A percentile compares a stretch with the other conserved stretches of the same genome.
Evolutionary conservation across 2,329 filamentous ascomycete genomes (phyloP).

Genomic region (Alternaria sp.): DNA sequence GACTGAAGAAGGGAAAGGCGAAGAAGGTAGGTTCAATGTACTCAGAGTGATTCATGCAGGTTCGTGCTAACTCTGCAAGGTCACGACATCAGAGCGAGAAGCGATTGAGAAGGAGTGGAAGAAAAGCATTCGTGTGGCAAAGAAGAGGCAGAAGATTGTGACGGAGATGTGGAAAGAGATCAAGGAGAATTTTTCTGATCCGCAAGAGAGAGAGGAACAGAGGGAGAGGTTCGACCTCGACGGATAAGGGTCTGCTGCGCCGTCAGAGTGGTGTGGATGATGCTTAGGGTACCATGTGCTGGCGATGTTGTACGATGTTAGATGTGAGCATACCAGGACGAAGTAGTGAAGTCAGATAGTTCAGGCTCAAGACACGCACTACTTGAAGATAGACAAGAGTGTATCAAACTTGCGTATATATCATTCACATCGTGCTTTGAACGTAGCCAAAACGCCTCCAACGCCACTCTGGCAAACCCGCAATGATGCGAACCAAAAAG

Average conservation of each 20-base stretch:
- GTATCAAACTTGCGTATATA: background rate
- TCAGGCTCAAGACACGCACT: background rate
- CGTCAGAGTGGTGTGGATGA: background rate
- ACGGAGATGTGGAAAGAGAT: conserved; percentile 59
- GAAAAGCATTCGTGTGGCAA: conserved; percentile 49
- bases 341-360: background rate
- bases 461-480: background rate
- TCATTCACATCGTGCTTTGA: background rate
- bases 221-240: conserved; percentile 54
- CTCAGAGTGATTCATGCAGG: background rate
- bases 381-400: background rate
- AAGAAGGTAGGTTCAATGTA: conserved; percentile 50
- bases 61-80: background rate
- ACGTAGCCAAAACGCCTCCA: background rate
- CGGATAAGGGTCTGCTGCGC: conserved; percentile 23
- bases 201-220: conserved; percentile 55
- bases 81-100: conserved; percentile 53
- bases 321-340: background rate
- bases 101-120: conserved; percentile 55
- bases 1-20: conserved; percentile 49
- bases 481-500: background rate
- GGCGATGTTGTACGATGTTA: background rate
- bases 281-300: background rate
- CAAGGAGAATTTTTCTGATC: conserved; percentile 56
- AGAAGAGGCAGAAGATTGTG: conserved; percentile 56